Evolutionary conservation across 345 rosid genomes (phyloP), one percentile per base, ranked within the genome.

Genomic region (Heritiera littoralis): DNA sequence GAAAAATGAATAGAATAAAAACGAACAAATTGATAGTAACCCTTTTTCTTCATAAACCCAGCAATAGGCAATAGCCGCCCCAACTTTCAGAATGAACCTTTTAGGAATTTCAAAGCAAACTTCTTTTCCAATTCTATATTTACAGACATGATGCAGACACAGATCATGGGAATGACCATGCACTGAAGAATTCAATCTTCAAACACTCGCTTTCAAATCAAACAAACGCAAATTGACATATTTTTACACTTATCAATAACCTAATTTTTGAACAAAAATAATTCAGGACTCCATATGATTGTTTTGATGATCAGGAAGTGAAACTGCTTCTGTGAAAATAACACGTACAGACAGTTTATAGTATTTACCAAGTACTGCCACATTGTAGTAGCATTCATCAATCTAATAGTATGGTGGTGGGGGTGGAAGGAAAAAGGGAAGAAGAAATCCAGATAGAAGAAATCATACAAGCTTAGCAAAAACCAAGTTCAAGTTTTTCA

Each of bases 281-380:
- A 58, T 58, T 60, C 38, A 59, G 8, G 32, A 60, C 15, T 60
- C 65, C 58, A 5, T 54, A 54, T 15, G 82, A 7, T n/a, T 71
- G 46, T 65, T 59, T 63, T 61, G 38, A 58, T 51, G 69, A 38
- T 86, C 82, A 2, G 84, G 79, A 18, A 80, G 67, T 10, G 81
- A 17, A 55, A 73, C 60, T 75, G 86, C 89, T 77, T 87, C 89
- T 0, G 91, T 83, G 77, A 89, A 83, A 23, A 86, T 51, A n/a
- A n/a, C n/a, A n/a, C n/a, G n/a, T n/a, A n/a, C n/a, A n/a, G n/a
- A n/a, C n/a, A n/a, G 38, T 32, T 60, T 11, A 30, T 63, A 30
- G 7, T 12, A 30, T 12, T 30, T 63, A 63, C 40, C 17, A 28
- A 12, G 41, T 13, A 12, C 18, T 32, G 67, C 40, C 41, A 30